Percentiles rank a stretch among this genome's conserved stretches.
Evolutionary conservation across 495 filamentous ascomycete species (phyloP).

Genomic region (Neurospora sp.): DNA sequence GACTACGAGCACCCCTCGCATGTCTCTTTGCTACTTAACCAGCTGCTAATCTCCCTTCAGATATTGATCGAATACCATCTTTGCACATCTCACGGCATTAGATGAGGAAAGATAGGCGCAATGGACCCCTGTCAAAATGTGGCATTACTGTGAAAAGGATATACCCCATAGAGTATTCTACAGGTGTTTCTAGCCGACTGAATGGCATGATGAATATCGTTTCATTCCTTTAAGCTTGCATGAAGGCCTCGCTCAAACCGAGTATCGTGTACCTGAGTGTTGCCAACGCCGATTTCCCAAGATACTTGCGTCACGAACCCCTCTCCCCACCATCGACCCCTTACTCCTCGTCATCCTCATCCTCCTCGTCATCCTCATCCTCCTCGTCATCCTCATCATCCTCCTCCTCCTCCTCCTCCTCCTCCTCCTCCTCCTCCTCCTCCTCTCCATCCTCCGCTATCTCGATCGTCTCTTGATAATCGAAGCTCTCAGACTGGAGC

Average conservation of each 20-base stretch:
- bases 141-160: background rate
- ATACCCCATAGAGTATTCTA: background rate
- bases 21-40: no score
- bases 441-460: background rate
- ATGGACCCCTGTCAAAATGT: background rate
- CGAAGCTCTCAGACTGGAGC: background rate
- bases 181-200: background rate
- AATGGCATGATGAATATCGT: background rate
- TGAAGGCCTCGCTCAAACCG: background rate
- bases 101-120: background rate
- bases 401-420: background rate
- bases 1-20: no score
- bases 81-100: no score
- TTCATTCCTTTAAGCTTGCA: background rate
- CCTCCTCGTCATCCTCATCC: background rate
- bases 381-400: background rate
- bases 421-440: background rate
- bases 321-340: background rate
- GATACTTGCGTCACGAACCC: background rate
- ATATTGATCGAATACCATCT: no score
- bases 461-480: background rate
- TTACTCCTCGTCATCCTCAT: background rate
- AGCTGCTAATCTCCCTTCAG: no score
- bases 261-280: background rate
- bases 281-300: background rate